Conservation (phyloP, 2,329 filamentous ascomycete species). For the Rhexocercosporidium sp. region DNA sequence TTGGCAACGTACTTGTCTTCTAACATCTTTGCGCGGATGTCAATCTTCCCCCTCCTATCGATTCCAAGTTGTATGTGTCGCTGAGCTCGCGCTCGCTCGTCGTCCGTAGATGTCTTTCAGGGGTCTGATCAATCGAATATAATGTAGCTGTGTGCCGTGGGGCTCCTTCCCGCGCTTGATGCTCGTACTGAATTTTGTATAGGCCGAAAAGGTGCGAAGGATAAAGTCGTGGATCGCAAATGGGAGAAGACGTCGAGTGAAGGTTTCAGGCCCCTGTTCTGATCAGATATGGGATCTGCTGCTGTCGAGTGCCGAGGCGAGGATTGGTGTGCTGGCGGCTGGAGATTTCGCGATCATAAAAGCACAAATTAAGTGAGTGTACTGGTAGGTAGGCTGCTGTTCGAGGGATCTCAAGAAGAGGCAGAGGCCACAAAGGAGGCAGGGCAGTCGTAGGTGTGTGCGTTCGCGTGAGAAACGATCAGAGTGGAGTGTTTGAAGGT, state of each 20-base stretch:
- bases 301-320: slow-evolving; percentile 27
- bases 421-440: slow-evolving; percentile 23
- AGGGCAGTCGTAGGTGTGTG: slow-evolving; percentile 6
- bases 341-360: slow-evolving; percentile 10
- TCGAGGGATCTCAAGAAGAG: slow-evolving; percentile 22
- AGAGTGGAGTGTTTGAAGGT: slow-evolving; percentile 11
- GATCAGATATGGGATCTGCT: slow-evolving; percentile 24
- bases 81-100: slow-evolving; percentile 37
- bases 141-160: slow-evolving; percentile 11
- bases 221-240: slow-evolving; percentile 30
- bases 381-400: too few species aligned
- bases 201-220: slow-evolving; percentile 24
- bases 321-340: background rate
- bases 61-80: slow-evolving; percentile 31
- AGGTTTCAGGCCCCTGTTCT: slow-evolving; percentile 34
- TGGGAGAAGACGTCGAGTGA: slow-evolving; percentile 27
- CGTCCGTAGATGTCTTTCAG: slow-evolving; percentile 15
- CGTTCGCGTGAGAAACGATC: slow-evolving; percentile 12
- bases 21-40: slow-evolving; percentile 43
- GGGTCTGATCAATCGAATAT: slow-evolving; percentile 12
- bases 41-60: slow-evolving; percentile 29
- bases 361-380: slow-evolving; percentile 9
- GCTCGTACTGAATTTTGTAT: slow-evolving; percentile 17
- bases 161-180: slow-evolving; percentile 16
- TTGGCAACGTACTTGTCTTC: slow-evolving; percentile 51